Evolutionary conservation across 2,329 filamentous ascomycete genomes (phyloP).

Genomic region (Fusarium ramigenum): DNA sequence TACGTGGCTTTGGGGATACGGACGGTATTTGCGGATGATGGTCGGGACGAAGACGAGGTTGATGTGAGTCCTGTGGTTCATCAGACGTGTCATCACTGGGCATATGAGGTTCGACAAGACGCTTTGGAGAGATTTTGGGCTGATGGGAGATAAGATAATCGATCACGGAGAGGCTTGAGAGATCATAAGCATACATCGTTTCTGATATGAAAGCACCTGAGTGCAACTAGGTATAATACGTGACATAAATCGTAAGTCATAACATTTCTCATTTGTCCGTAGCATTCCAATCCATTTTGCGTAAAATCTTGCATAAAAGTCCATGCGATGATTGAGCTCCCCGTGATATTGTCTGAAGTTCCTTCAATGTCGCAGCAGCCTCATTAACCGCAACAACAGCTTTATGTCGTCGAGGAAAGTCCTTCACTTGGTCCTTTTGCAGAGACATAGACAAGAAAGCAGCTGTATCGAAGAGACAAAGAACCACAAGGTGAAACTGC

Average conservation of each 20-base stretch:
- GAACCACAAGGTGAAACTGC: conserved; percentile 1
- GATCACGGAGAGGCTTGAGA: neutral
- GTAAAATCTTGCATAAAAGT: neutral
- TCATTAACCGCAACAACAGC: neutral
- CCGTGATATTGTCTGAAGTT: neutral
- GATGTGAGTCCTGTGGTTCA: conserved; percentile 21
- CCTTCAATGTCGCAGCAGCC: neutral
- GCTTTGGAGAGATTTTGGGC: conserved; percentile 13
- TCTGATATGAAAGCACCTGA: neutral
- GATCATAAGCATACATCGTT: neutral
- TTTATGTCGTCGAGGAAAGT: neutral
- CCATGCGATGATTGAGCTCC: conserved; percentile 4
- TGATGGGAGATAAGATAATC: neutral
- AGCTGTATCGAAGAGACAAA: conserved; percentile 4
- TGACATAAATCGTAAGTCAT: neutral
- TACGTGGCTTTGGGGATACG: conserved; percentile 13
- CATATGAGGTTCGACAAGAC: conserved; percentile 13
- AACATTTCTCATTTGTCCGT: neutral
- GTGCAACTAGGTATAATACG: neutral
- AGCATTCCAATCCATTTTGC: neutral
- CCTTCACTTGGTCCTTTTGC: neutral
- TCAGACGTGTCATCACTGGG: conserved; percentile 22
- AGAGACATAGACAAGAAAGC: conserved; percentile 4
- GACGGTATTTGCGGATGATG: conserved; percentile 14
- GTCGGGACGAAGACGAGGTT: neutral